Evolutionary conservation across 768 basidiomycete species (phyloP).

Genomic region (Trametes cubensis): DNA sequence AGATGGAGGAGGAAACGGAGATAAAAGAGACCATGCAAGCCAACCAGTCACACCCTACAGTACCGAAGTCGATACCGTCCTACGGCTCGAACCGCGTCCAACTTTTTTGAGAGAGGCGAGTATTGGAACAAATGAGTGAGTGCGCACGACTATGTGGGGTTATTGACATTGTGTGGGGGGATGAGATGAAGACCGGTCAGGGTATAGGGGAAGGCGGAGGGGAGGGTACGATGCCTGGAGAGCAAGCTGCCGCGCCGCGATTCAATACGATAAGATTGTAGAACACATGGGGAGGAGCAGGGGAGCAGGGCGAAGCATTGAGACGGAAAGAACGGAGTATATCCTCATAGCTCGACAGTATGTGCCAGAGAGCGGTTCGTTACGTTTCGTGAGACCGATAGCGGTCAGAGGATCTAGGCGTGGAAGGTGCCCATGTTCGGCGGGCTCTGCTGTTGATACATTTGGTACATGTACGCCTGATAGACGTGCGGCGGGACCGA

Average conservation of each 20-base stretch:
- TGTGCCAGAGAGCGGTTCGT: conserved; percentile 28
- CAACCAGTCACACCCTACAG: conserved; percentile 29
- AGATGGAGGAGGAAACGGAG: conserved; percentile 5
- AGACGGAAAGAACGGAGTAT: conserved; percentile 22
- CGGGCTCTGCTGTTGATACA: conserved; percentile 76
- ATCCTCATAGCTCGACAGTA: conserved; percentile 27
- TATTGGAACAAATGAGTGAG: conserved; percentile 26
- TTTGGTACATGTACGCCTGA: conserved; percentile 82
- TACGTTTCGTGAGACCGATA: conserved; percentile 29
- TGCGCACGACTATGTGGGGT: conserved; percentile 21
- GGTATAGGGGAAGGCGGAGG: conserved; percentile 23
- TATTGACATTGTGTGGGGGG: conserved; percentile 13
- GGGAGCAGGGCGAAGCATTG: conserved; percentile 4
- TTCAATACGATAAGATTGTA: conserved; percentile 22
- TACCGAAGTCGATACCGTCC: conserved; percentile 24
- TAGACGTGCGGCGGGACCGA: conserved; percentile 70
- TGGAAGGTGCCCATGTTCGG: conserved; percentile 78
- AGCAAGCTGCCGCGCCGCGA: conserved; percentile 15
- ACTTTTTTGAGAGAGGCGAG: conserved; percentile 23
- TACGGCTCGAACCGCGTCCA: conserved; percentile 24
- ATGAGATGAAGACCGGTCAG: conserved; percentile 9
- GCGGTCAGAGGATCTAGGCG: conserved; percentile 34
- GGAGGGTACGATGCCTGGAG: conserved; percentile 1
- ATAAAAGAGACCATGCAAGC: conserved; percentile 21
- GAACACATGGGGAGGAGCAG: conserved; percentile 14